Percentiles rank a stretch among this genome's conserved stretches.
phyloP scores from a whole-genome alignment of 108 stramenopile species.

The Cyclotella baltica region DNA sequence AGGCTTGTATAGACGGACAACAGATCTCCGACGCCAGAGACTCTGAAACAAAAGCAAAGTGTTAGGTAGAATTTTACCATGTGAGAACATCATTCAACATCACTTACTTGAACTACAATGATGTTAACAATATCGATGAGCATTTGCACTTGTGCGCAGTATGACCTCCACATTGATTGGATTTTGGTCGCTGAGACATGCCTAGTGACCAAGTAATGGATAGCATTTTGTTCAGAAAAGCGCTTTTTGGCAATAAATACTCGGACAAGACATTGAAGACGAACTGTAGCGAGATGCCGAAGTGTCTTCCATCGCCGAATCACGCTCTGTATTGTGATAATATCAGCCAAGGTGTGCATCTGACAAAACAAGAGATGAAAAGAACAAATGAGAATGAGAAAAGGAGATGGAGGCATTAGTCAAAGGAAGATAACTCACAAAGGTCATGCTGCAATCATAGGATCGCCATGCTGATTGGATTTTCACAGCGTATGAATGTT shows the following conservation, averaged over 20 bases:
- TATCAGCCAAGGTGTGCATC: constrained; percentile 27
- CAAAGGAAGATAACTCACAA: constrained; percentile 13
- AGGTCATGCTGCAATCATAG: constrained; percentile 34
- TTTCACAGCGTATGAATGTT: constrained; percentile 15
- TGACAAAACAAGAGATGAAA: neutral
- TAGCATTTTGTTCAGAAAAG: constrained; percentile 21
- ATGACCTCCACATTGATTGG: constrained; percentile 62
- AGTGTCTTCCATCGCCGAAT: constrained; percentile 33
- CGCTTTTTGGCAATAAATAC: constrained; percentile 35
- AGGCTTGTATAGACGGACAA: constrained; percentile 40
- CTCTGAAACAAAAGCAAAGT: constrained; percentile 38
- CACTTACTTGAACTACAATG: constrained; percentile 65
- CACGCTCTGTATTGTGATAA: constrained; percentile 33
- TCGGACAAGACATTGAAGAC: constrained; percentile 39
- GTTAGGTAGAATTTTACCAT: neutral
- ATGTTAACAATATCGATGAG: constrained; percentile 68
- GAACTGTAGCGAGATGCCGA: constrained; percentile 30
- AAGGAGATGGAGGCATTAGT: neutral
- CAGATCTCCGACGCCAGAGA: constrained; percentile 60
- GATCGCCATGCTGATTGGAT: constrained; percentile 41
- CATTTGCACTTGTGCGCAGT: constrained; percentile 59
- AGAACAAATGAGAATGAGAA: neutral
- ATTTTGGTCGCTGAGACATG: constrained; percentile 58
- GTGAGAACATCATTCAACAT: neutral
- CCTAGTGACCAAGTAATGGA: constrained; percentile 31